A percentile compares a stretch with the other conserved stretches of the same genome.
Evolutionary conservation across 169 alveolate genomes (phyloP).

Genomic region (Eimeria sp.): DNA sequence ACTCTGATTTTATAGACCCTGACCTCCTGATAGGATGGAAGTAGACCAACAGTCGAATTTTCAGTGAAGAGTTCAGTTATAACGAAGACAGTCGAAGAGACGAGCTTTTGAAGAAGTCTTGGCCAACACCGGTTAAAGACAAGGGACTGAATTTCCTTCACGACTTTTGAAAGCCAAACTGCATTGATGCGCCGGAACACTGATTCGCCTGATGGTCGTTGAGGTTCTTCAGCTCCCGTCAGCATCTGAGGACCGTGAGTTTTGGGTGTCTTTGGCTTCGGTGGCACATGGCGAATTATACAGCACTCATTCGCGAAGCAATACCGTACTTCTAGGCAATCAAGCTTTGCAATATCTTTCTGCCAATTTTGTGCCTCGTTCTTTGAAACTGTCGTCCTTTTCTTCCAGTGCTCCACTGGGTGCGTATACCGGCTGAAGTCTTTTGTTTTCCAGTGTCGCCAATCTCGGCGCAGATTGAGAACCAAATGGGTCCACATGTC

Average conservation of each 20-base stretch:
- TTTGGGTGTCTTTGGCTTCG: conserved; percentile 15
- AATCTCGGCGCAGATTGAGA: conserved; percentile 58
- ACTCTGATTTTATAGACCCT: neutral
- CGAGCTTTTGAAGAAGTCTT: conserved; percentile 69
- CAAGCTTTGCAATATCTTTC: neutral
- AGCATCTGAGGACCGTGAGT: neutral
- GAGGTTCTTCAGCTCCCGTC: conserved; percentile 32
- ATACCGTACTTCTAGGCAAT: conserved; percentile 63
- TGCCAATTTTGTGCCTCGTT: neutral
- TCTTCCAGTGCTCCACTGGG: conserved; percentile 71
- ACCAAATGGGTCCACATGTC: conserved; percentile 44
- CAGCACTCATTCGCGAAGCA: conserved; percentile 67
- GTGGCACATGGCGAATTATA: conserved; percentile 74
- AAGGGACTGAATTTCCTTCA: conserved; percentile 78
- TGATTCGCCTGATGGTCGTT: conserved; percentile 61
- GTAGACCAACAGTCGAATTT: conserved; percentile 72
- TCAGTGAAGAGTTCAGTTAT: conserved; percentile 72
- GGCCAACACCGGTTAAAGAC: conserved; percentile 81
- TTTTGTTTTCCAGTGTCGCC: conserved; percentile 60
- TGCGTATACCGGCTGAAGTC: conserved; percentile 27
- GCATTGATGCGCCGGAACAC: conserved; percentile 75
- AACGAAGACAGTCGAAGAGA: conserved; percentile 72
- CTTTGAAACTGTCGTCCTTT: neutral
- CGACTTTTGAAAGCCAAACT: conserved; percentile 80
- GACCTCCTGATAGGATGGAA: conserved; percentile 72